These are phyloP conservation scores for Tubosaeta sp. DNA, from an alignment of 768 basidiomycete species.

Conservation along the genomic window DNA sequence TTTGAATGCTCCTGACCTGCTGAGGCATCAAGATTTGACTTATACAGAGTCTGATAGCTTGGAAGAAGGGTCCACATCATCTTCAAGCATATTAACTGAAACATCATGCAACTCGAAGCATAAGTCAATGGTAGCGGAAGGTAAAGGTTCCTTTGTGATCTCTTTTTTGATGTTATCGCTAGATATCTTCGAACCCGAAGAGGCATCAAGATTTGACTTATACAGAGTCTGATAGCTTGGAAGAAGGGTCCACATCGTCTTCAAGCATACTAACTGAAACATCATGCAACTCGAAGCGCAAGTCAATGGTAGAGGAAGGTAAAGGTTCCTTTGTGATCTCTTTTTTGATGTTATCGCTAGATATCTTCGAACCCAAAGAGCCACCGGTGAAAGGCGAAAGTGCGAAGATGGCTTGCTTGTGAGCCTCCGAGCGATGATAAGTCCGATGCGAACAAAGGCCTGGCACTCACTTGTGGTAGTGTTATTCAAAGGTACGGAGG, in stretches of 20 bases:
- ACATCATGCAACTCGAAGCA: constrained; percentile 88
- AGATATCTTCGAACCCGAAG: constrained; percentile 30
- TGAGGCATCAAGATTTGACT: constrained; percentile 82
- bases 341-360: constrained; percentile 11
- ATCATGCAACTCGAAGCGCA: constrained; percentile 86
- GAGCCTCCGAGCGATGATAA: too few species aligned
- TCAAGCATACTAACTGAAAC: constrained; percentile 87
- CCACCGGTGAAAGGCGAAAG: constrained; percentile 72
- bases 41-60: constrained; percentile 81
- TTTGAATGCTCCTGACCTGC: constrained; percentile 55
- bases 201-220: constrained; percentile 78
- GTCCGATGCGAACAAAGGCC: too few species aligned
- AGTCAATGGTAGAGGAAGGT: constrained; percentile 37
- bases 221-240: constrained; percentile 79
- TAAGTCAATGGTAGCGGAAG: constrained; percentile 43
- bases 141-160: constrained; percentile 9
- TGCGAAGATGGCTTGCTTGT: constrained; percentile 56
- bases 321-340: constrained; percentile 11
- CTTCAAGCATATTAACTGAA: constrained; percentile 82
- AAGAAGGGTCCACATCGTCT: constrained; percentile 69
- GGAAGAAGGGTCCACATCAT: constrained; percentile 71
- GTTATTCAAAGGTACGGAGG: too few species aligned
- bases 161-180: constrained; percentile 13
- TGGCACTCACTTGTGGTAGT: too few species aligned
- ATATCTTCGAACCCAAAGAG: constrained; percentile 28